A percentile compares a stretch with the other conserved stretches of the same genome.
Conservation (phyloP, 129 eudicot genomes). For the Scalesia atractyloides region DNA sequence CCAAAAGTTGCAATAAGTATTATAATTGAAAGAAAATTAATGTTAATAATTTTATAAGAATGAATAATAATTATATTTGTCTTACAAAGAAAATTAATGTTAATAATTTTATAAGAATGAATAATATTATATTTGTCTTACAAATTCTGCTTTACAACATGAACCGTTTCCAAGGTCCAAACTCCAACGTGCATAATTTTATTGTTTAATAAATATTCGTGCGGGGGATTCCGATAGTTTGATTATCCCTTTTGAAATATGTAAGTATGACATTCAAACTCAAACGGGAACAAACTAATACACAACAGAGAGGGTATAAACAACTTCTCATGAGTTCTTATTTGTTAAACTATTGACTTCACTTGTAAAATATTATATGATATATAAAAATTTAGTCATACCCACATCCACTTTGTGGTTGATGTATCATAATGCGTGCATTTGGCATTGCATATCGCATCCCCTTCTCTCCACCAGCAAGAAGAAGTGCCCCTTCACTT, state of each 20-base stretch:
- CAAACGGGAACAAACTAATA: background rate
- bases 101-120: background rate
- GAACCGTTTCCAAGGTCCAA: slow-evolving; percentile 1
- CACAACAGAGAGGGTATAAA: background rate
- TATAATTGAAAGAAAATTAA: no score
- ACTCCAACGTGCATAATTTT: background rate
- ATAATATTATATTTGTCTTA: background rate
- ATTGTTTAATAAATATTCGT: background rate
- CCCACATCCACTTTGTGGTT: slow-evolving; percentile 89
- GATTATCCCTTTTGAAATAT: background rate
- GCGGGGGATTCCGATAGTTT: background rate
- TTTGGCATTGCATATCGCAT: slow-evolving; percentile 99
- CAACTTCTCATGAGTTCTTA: background rate
- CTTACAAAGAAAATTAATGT: background rate
- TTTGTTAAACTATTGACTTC: background rate
- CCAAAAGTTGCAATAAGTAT: background rate
- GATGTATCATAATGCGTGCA: slow-evolving; percentile 94
- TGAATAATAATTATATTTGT: background rate
- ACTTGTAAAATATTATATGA: background rate
- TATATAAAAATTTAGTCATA: slow-evolving; percentile 31
- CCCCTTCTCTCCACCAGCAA: slow-evolving; percentile 97
- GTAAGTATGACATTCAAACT: background rate
- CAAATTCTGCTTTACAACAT: background rate
- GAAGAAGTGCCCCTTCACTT: slow-evolving; percentile 87
- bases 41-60: background rate